These are phyloP conservation scores for Colletotrichum coccodes DNA, from an alignment of 2,329 filamentous ascomycete species.

Conservation along the genomic window DNA sequence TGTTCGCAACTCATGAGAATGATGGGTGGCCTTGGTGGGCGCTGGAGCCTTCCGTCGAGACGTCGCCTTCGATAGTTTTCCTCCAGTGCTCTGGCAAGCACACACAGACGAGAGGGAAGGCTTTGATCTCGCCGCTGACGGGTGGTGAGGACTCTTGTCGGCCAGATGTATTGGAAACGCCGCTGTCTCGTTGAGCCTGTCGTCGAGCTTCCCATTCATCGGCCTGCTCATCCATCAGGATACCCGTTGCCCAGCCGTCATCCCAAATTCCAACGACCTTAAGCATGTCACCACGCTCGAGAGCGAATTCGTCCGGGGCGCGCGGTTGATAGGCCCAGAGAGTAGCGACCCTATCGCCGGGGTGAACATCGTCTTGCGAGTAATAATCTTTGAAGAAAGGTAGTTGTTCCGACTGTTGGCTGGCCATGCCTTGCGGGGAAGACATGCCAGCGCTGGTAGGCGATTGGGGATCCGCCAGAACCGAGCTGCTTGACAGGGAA, in stretches of 20 bases:
- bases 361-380: slow-evolving; percentile 94
- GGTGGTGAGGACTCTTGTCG: slow-evolving; percentile 70
- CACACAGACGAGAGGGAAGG: slow-evolving; percentile 96
- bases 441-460: slow-evolving; percentile 81
- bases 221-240: slow-evolving; percentile 82
- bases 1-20: slow-evolving; percentile 38
- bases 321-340: slow-evolving; percentile 98
- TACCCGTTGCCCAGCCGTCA: slow-evolving; percentile 96
- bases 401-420: slow-evolving; percentile 94
- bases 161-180: slow-evolving; percentile 84
- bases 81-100: slow-evolving; percentile 96
- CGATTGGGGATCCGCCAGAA: slow-evolving; percentile 78
- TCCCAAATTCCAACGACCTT: slow-evolving; percentile 99
- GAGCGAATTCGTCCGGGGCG: slow-evolving; percentile 89
- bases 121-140: slow-evolving; percentile 87
- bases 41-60: slow-evolving; percentile 71
- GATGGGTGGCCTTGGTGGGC: slow-evolving; percentile 41
- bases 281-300: slow-evolving; percentile 97
- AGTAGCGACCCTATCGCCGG: slow-evolving; percentile 87
- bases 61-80: slow-evolving; percentile 94
- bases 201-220: slow-evolving; percentile 88
- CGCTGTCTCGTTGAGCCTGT: slow-evolving; percentile 88
- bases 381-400: slow-evolving; percentile 99
- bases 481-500: slow-evolving; percentile 89
- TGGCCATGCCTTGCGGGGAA: slow-evolving; percentile 84